These are phyloP conservation scores for Erigeron canadensis DNA, from an alignment of 129 eudicot species.

Conservation along the genomic window DNA sequence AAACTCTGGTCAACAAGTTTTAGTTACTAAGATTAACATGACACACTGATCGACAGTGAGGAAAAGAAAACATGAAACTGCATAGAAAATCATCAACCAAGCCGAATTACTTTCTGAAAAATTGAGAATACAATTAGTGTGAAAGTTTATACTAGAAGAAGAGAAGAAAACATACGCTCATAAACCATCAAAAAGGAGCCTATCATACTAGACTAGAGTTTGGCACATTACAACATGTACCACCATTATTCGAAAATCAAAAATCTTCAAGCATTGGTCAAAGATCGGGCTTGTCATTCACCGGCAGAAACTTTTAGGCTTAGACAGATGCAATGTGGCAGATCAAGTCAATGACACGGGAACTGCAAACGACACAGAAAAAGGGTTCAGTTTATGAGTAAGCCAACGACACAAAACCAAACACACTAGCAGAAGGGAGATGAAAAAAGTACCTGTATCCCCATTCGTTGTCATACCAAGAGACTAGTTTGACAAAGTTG, in stretches of 20 bases:
- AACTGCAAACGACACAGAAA: conserved; percentile 42
- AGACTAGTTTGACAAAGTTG: conserved; percentile 73
- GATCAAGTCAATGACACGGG: conserved; percentile 82
- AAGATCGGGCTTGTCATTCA: not conserved
- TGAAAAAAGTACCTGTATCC: conserved; percentile 66
- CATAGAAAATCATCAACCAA: not conserved
- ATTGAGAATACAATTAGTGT: not conserved
- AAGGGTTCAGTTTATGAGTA: not conserved
- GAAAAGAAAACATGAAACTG: not conserved
- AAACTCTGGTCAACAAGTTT: no score
- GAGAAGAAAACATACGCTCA: not conserved
- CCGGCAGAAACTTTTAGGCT: conserved; percentile 26
- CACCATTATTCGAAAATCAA: conserved; percentile 30
- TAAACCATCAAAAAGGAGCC: conserved; percentile 29
- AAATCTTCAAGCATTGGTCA: conserved; percentile 6
- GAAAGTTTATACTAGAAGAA: not conserved
- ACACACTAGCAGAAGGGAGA: not conserved
- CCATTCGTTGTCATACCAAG: conserved; percentile 94
- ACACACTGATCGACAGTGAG: no score
- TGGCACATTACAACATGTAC: conserved; percentile 33
- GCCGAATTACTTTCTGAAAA: not conserved
- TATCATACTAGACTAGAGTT: conserved; percentile 19
- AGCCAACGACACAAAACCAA: not conserved
- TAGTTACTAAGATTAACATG: no score
- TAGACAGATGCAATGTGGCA: conserved; percentile 68